Evolutionary conservation across 2,329 filamentous ascomycete genomes (phyloP), one percentile per base, ranked within the genome.

Genomic region (Pseudocercospora pini-densiflorae): DNA sequence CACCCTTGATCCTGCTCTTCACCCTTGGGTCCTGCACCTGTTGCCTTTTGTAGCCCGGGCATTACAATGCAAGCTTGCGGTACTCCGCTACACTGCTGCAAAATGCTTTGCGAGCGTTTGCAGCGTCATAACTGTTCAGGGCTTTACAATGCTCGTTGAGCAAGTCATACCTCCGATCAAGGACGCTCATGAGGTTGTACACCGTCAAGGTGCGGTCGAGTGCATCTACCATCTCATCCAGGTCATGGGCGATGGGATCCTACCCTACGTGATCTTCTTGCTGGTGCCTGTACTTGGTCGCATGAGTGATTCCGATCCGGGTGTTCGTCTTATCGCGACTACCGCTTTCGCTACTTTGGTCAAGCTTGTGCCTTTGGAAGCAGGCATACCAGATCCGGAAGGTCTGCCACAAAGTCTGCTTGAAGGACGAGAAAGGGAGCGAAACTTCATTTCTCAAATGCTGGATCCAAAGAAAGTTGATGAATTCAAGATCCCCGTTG

Each of bases 241-340:
- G 67, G 94, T 97, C 60, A 99, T 99, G 95, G 95, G 97, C 68
- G 95, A 98, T 77, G 87, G 88, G 43, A 99, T 99, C 64, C 81
- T 99, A 31, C 95, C 96, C 2, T 99, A 99, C 75, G 95, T 99
- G 69, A 97, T 99, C 74, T 99, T 99, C 88, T 88, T 99, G 71
- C 96, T 99, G 66, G 96, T 98, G 12, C 95, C 95, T 14, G 95
- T 99, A 3, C 86, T 99, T 59, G 95, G 95, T 62, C 90, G 95
- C 53, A 99, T 99, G 95, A 98, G 95, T 77, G 95, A 99, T 78
- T 97, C 94, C 0, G 94, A 99, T 77, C 94, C 96, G 70, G 95
- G 98, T 76, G 92, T 99, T 62, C 90, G 95, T 62, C 86, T 98
- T 6, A 91, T 99, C 63, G 93, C 95, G 3, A 99, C 95, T 0